Percentiles rank a stretch among this genome's conserved stretches.
These are phyloP conservation scores for Syncephalis plumigaleata DNA, from an alignment of 371 early-diverging fungal species.

Conservation along the genomic window DNA sequence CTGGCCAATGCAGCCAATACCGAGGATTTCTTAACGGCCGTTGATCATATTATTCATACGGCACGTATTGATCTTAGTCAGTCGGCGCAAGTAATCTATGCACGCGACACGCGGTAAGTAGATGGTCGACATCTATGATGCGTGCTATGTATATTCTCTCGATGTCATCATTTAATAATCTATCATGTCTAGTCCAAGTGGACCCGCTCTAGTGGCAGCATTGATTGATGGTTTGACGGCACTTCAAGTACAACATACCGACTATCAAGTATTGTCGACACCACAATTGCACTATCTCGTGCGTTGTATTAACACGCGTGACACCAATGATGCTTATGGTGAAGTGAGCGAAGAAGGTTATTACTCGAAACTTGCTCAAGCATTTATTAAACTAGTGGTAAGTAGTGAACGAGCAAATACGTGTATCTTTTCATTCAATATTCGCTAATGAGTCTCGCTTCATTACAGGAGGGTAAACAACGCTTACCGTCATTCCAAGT, in stretches of 20 bases:
- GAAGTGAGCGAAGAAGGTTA: slow-evolving; percentile 86
- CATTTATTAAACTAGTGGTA: slow-evolving; percentile 58
- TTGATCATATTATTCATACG: slow-evolving; percentile 41
- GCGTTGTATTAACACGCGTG: slow-evolving; percentile 67
- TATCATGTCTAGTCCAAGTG: slow-evolving; percentile 45
- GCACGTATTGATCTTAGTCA: slow-evolving; percentile 53
- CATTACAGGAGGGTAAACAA: slow-evolving; percentile 41
- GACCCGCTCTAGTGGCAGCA: slow-evolving; percentile 59
- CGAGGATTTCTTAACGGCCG: slow-evolving; percentile 35
- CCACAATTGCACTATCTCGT: slow-evolving; percentile 96
- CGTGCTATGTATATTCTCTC: too few relatives aligned
- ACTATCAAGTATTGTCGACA: slow-evolving; percentile 89
- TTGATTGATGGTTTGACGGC: slow-evolving; percentile 65
- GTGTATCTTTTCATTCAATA: too few relatives aligned
- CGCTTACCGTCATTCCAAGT: slow-evolving; percentile 50
- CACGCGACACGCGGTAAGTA: slow-evolving; percentile 78
- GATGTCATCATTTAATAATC: too few relatives aligned
- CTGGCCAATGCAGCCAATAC: slow-evolving; percentile 79
- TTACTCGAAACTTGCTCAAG: slow-evolving; percentile 67
- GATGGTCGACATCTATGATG: too few relatives aligned
- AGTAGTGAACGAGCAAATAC: too few relatives aligned
- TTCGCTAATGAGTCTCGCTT: too few relatives aligned
- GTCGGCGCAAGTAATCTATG: slow-evolving; percentile 59
- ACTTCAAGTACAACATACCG: slow-evolving; percentile 41
- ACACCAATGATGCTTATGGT: slow-evolving; percentile 69